These are phyloP conservation scores for Aechmea fasciata DNA, from an alignment of 176 grass and related monocot genomes.

Conservation along the genomic window DNA sequence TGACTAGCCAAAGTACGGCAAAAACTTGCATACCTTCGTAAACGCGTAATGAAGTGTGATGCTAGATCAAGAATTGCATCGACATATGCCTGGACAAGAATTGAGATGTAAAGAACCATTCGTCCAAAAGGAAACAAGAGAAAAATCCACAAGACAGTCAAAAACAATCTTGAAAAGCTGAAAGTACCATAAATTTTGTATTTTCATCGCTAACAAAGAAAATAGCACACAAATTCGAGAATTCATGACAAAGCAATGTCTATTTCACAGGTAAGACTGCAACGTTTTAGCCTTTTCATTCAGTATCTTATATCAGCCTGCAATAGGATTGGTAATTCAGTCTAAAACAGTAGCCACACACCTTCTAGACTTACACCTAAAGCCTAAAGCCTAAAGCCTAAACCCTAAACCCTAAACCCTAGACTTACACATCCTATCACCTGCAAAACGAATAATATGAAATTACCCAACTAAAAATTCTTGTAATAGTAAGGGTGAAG, in stretches of 20 bases:
- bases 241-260: background rate
- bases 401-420: no score
- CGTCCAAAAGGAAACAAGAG: background rate
- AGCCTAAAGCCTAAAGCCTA: background rate
- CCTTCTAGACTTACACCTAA: no score
- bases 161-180: constrained; percentile 15
- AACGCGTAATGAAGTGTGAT: constrained; percentile 90
- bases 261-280: no score
- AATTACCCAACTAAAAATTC: background rate
- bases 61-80: constrained; percentile 98
- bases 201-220: no score
- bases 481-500: background rate
- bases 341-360: no score
- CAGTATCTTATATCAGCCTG: no score
- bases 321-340: no score
- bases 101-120: constrained; percentile 11
- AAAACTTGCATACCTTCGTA: constrained; percentile 97
- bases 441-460: background rate
- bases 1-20: constrained; percentile 97
- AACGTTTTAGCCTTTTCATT: no score
- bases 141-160: constrained; percentile 14
- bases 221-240: no score
- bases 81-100: constrained; percentile 68
- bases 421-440: background rate
- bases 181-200: background rate